Evolutionary conservation across 1,284 basidiomycete genomes (phyloP).

Genomic region (Trichosporon coremiiforme): DNA sequence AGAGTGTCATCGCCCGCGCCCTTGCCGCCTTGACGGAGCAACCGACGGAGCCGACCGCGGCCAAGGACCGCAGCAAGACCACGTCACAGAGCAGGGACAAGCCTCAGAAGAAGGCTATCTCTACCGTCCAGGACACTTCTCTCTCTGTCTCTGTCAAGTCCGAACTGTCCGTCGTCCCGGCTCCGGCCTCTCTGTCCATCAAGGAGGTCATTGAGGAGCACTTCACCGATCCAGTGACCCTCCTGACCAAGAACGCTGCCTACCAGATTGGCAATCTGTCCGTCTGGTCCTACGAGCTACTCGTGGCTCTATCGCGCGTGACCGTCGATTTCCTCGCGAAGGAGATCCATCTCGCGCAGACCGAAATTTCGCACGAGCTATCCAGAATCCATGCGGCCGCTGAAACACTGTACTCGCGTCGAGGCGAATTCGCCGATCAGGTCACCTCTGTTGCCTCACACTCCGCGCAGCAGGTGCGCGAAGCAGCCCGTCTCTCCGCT

Average conservation of each 20-base stretch:
- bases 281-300: slow-evolving; percentile 9
- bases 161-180: background rate
- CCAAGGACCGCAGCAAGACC: background rate
- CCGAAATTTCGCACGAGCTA: background rate
- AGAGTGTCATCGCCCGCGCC: slow-evolving; percentile 6
- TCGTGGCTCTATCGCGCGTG: background rate
- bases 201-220: slow-evolving; percentile 10
- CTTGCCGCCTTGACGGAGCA: background rate
- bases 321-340: slow-evolving; percentile 8
- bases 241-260: background rate
- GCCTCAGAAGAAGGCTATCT: background rate
- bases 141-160: background rate
- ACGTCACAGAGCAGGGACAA: background rate
- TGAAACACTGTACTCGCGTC: background rate
- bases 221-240: background rate
- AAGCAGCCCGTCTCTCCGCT: background rate
- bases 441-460: background rate
- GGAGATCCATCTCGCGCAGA: background rate
- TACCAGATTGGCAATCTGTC: slow-evolving; percentile 1
- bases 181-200: background rate
- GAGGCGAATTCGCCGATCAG: slow-evolving; percentile 6
- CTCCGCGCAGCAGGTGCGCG: background rate
- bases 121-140: background rate
- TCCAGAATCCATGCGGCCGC: background rate
- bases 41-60: background rate